phyloP scores from a whole-genome alignment of 2,329 filamentous ascomycete species.

The Penicillium nordicum region DNA sequence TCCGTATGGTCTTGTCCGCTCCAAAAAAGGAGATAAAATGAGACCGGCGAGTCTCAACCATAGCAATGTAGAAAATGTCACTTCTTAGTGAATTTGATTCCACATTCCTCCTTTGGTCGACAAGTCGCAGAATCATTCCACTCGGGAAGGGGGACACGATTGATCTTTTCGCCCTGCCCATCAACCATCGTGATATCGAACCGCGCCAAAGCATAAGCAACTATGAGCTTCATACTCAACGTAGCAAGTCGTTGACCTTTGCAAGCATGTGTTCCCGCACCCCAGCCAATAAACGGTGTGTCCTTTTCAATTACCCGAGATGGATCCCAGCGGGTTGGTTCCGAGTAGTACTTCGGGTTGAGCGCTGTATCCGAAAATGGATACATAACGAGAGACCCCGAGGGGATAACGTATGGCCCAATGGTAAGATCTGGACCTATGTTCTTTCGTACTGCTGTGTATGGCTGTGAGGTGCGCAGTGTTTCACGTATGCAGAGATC shows the following conservation, averaged over 20 bases:
- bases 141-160: background rate
- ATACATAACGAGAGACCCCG: constrained; percentile 4
- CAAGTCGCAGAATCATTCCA: constrained; percentile 11
- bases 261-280: constrained; percentile 7
- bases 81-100: constrained; percentile 2
- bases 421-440: constrained; percentile 2
- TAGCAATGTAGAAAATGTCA: background rate
- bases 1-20: background rate
- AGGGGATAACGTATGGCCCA: constrained; percentile 4
- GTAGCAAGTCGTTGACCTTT: constrained; percentile 12
- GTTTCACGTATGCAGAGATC: constrained; percentile 12
- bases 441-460: constrained; percentile 11
- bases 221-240: constrained; percentile 10
- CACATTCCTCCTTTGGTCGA: constrained; percentile 2
- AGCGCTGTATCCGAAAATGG: constrained; percentile 11
- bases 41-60: background rate
- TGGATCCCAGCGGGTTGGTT: constrained; percentile 10
- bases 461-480: constrained; percentile 8
- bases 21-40: background rate
- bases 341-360: constrained; percentile 1
- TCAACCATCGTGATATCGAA: constrained; percentile 8
- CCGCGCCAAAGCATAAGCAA: background rate
- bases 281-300: constrained; percentile 6
- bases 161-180: background rate
- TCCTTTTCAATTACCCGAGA: constrained; percentile 1